A percentile compares a stretch with the other conserved stretches of the same genome.
phyloP scores from a whole-genome alignment of 2,329 filamentous ascomycete genomes.

The Lomentospora prolificans region DNA sequence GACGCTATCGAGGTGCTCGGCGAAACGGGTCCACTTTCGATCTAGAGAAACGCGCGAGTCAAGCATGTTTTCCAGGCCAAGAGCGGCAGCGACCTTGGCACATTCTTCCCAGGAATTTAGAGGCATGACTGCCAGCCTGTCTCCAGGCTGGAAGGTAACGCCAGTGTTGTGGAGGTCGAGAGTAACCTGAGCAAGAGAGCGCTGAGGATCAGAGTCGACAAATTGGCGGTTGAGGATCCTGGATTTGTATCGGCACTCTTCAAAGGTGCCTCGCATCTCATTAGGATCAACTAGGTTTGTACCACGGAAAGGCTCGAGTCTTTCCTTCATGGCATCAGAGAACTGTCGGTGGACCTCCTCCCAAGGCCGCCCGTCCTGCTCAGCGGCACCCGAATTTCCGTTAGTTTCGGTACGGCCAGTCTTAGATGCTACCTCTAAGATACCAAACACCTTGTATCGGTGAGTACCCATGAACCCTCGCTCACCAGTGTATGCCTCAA shows the following conservation, averaged over 20 bases:
- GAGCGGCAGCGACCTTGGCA: conserved; percentile 41
- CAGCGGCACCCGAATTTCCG: conserved; percentile 34
- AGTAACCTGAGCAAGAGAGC: conserved; percentile 38
- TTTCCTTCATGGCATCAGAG: conserved; percentile 44
- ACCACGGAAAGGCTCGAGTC: conserved; percentile 38
- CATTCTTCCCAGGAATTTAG: conserved; percentile 45
- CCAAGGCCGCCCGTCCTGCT: conserved; percentile 32
- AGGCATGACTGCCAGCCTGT: conserved; percentile 44
- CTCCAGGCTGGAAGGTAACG: conserved; percentile 42
- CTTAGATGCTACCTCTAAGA: conserved; percentile 43
- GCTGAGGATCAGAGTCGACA: conserved; percentile 34
- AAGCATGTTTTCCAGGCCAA: conserved; percentile 37
- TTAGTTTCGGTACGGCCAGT: conserved; percentile 43
- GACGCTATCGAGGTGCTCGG: conserved; percentile 33
- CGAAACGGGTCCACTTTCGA: conserved; percentile 35
- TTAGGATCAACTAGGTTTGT: conserved; percentile 37
- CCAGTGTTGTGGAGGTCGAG: conserved; percentile 42
- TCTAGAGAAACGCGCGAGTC: conserved; percentile 29
- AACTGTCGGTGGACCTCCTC: conserved; percentile 41
- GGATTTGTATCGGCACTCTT: conserved; percentile 41
- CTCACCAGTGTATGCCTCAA: conserved; percentile 45
- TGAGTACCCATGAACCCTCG: conserved; percentile 47
- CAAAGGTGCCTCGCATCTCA: conserved; percentile 44
- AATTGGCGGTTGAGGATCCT: conserved; percentile 32
- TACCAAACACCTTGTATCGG: conserved; percentile 47